Conservation (phyloP, 2,329 filamentous ascomycete genomes). For the Aspergillus proliferans region DNA sequence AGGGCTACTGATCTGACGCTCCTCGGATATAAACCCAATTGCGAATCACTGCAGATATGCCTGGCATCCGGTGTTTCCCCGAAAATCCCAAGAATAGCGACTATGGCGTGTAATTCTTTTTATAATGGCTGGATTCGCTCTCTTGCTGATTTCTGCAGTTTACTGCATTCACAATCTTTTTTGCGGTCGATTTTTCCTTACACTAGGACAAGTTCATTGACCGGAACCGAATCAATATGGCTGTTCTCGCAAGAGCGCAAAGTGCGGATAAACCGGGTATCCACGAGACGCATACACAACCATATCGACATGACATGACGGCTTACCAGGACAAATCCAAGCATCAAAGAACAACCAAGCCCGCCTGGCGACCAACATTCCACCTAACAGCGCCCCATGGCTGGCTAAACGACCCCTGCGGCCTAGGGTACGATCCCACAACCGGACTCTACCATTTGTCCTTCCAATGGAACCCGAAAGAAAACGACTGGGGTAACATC, state of each 20-base stretch:
- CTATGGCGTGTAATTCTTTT: not conserved
- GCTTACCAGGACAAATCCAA: no score
- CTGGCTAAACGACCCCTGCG: constrained; percentile 44
- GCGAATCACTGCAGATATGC: not conserved
- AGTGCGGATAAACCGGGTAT: not conserved
- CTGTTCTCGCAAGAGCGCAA: constrained; percentile 4
- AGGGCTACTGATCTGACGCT: not conserved
- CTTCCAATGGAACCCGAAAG: constrained; percentile 41
- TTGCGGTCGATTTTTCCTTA: no score
- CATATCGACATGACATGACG: not conserved
- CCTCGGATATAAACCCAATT: not conserved
- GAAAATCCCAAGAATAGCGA: not conserved
- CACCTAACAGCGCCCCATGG: constrained; percentile 33
- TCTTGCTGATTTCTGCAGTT: not conserved
- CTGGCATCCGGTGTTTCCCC: not conserved
- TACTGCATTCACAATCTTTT: not conserved
- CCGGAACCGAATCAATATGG: constrained; percentile 1
- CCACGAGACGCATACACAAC: not conserved
- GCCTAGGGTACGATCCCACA: constrained; percentile 32
- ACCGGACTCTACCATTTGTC: constrained; percentile 37
- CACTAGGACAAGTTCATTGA: not conserved
- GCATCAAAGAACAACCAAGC: not conserved
- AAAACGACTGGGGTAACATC: constrained; percentile 39
- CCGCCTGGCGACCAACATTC: constrained; percentile 25
- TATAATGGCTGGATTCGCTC: not conserved